phyloP scores from a whole-genome alignment of 345 rosid genomes.

The Brassica nigra region DNA sequence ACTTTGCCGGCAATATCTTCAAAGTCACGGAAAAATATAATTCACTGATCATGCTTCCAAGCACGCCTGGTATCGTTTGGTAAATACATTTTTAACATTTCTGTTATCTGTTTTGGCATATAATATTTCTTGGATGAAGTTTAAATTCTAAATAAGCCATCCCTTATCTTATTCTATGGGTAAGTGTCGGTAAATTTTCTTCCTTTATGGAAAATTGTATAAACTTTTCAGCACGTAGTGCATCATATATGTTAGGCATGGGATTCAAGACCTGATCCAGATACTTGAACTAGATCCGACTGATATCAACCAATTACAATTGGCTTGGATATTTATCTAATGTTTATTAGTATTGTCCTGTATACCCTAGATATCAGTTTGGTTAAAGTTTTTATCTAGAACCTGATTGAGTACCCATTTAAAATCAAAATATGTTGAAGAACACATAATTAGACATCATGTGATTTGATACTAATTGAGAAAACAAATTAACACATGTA shows the following conservation, averaged over 20 bases:
- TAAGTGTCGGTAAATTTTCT: no score
- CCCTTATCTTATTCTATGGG: no score
- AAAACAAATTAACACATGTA: not conserved
- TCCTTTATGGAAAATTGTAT: no score
- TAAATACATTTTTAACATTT: slow-evolving; percentile 25
- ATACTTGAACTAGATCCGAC: not conserved
- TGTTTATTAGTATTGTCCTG: not conserved
- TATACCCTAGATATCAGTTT: no score
- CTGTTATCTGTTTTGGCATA: not conserved
- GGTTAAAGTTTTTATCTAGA: not conserved
- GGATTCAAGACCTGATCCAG: not conserved
- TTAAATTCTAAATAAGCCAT: no score
- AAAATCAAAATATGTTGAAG: no score
- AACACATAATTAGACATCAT: not conserved
- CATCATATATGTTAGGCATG: not conserved
- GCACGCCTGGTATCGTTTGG: slow-evolving; percentile 88
- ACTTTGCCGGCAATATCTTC: slow-evolving; percentile 65
- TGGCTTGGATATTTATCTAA: not conserved
- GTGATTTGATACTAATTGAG: not conserved
- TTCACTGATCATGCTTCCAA: slow-evolving; percentile 75
- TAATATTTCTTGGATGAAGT: no score
- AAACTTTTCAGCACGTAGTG: not conserved
- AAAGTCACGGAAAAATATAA: slow-evolving; percentile 80
- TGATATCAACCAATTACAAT: not conserved
- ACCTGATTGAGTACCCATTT: no score